These are phyloP conservation scores for Candida koratica DNA, from an alignment of 805 yeast species.

Conservation along the genomic window DNA sequence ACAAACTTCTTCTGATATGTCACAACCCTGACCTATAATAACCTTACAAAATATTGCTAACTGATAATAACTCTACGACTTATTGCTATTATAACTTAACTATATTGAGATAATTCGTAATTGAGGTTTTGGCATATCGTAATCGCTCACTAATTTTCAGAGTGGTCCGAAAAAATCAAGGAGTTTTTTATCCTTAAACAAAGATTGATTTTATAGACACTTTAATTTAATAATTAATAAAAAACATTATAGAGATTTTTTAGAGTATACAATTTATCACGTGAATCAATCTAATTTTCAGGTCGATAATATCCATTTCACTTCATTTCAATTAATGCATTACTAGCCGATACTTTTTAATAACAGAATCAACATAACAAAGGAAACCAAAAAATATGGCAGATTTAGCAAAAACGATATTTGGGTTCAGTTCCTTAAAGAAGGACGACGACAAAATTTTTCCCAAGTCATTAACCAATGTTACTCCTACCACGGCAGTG, in stretches of 20 bases:
- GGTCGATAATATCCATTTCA: neutral
- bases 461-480: conserved; percentile 36
- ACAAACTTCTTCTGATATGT: no score
- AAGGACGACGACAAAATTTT: conserved; percentile 20
- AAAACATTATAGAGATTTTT: neutral
- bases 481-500: conserved; percentile 62
- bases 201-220: conserved; percentile 5
- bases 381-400: conserved; percentile 25
- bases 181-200: conserved; percentile 5
- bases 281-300: conserved; percentile 1
- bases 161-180: conserved; percentile 5
- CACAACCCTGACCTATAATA: no score
- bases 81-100: no score
- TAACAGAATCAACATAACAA: neutral
- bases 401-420: conserved; percentile 43
- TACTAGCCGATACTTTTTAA: conserved; percentile 5
- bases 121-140: no score
- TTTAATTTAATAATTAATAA: conserved; percentile 3
- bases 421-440: conserved; percentile 37
- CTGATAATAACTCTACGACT: no score
- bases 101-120: no score
- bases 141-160: no score
- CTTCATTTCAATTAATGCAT: conserved; percentile 4
- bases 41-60: no score
- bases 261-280: neutral